phyloP scores from a whole-genome alignment of 495 filamentous ascomycete species.

The Daldinia grandis region DNA sequence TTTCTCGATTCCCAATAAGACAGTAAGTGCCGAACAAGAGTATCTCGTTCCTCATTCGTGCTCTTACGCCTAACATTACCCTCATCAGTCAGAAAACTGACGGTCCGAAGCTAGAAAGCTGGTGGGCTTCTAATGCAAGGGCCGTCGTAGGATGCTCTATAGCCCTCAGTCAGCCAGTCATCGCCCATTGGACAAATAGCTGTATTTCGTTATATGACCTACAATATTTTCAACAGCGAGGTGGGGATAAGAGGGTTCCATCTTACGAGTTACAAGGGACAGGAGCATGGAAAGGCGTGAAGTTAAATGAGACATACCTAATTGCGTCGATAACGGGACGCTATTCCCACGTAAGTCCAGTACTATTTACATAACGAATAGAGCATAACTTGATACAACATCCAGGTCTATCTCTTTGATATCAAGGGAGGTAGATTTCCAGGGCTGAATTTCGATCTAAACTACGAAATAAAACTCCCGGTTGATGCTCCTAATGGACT shows the following conservation, averaged over 20 bases:
- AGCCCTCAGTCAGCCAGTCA: conserved; percentile 36
- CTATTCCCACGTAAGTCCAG: conserved; percentile 21
- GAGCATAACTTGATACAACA: background rate
- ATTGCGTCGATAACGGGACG: conserved; percentile 36
- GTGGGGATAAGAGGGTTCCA: conserved; percentile 6
- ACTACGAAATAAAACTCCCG: conserved; percentile 23
- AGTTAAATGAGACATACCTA: conserved; percentile 30
- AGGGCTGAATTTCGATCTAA: conserved; percentile 15
- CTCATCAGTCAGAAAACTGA: background rate
- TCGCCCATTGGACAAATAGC: conserved; percentile 48
- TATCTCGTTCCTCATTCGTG: background rate
- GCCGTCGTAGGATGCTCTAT: conserved; percentile 44
- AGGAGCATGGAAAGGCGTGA: conserved; percentile 31
- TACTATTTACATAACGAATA: background rate
- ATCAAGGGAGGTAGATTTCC: conserved; percentile 15
- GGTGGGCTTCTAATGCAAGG: conserved; percentile 18
- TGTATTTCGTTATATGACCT: conserved; percentile 45
- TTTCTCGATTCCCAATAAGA: background rate
- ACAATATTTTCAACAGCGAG: conserved; percentile 28
- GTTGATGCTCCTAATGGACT: background rate
- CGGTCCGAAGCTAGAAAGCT: background rate
- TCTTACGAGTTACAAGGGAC: background rate
- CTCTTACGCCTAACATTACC: background rate
- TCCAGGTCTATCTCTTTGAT: conserved; percentile 35
- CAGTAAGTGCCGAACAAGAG: background rate